phyloP scores from a whole-genome alignment of 192 early-diverging fungal genomes.

The Coemansia pectinata region DNA sequence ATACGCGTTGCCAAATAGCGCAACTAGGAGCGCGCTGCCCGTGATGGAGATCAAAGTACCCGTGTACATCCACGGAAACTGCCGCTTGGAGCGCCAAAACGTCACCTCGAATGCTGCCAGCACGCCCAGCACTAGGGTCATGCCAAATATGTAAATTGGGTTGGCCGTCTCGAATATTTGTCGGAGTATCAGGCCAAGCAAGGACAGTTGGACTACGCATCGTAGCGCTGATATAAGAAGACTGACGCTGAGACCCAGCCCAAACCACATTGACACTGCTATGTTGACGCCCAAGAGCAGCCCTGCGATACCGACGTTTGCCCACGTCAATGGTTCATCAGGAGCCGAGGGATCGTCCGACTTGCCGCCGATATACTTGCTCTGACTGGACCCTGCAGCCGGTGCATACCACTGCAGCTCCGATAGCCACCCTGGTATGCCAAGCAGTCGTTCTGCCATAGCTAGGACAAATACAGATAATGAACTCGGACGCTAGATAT shows the following conservation, averaged over 20 bases:
- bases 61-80: slow-evolving; percentile 70
- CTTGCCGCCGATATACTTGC: slow-evolving; percentile 1
- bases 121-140: slow-evolving; percentile 60
- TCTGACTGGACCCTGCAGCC: neutral
- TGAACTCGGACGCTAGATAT: neutral
- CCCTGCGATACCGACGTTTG: slow-evolving; percentile 63
- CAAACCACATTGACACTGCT: slow-evolving; percentile 61
- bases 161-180: slow-evolving; percentile 64
- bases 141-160: slow-evolving; percentile 57
- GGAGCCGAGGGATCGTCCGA: slow-evolving; percentile 32
- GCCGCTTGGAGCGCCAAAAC: slow-evolving; percentile 67
- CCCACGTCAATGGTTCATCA: slow-evolving; percentile 38
- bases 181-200: slow-evolving; percentile 68
- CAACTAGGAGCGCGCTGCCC: slow-evolving; percentile 11
- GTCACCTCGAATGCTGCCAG: slow-evolving; percentile 68
- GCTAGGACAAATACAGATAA: neutral
- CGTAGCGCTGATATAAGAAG: slow-evolving; percentile 68
- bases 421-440: slow-evolving; percentile 9
- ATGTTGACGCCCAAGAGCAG: slow-evolving; percentile 61
- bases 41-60: slow-evolving; percentile 55
- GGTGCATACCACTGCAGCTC: slow-evolving; percentile 34
- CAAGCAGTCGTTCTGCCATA: slow-evolving; percentile 1
- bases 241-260: slow-evolving; percentile 63
- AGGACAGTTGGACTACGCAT: slow-evolving; percentile 72
- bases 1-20: slow-evolving; percentile 44